These are phyloP conservation scores for Mycena vitilis DNA, from an alignment of 768 basidiomycete genomes.

Conservation along the genomic window DNA sequence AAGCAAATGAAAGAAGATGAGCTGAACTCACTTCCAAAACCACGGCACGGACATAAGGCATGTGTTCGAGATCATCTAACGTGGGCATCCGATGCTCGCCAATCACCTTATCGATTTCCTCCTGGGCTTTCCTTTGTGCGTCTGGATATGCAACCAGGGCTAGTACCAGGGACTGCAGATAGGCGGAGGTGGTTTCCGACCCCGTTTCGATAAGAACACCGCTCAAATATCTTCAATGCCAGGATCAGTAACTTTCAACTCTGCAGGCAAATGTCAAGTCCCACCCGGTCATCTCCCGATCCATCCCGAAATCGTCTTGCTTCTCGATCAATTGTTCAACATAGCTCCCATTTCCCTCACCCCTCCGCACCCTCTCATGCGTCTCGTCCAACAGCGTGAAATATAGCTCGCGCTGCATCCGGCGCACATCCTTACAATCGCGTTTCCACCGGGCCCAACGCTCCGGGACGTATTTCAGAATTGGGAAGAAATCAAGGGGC, in stretches of 20 bases:
- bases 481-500: slow-evolving; percentile 49
- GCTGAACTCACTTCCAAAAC: slow-evolving; percentile 35
- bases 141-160: slow-evolving; percentile 43
- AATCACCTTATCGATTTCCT: slow-evolving; percentile 43
- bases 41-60: slow-evolving; percentile 43
- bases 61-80: slow-evolving; percentile 35
- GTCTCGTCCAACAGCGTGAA: slow-evolving; percentile 42
- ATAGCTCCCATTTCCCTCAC: slow-evolving; percentile 44
- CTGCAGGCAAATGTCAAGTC: background rate
- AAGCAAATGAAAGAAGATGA: too few relatives aligned
- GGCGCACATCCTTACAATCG: slow-evolving; percentile 34
- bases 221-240: slow-evolving; percentile 41
- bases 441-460: slow-evolving; percentile 51
- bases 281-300: slow-evolving; percentile 22
- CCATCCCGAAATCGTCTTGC: slow-evolving; percentile 22
- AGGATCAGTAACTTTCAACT: background rate
- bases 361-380: slow-evolving; percentile 40
- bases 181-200: slow-evolving; percentile 45
- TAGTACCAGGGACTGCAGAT: slow-evolving; percentile 41
- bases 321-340: slow-evolving; percentile 46
- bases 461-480: slow-evolving; percentile 47
- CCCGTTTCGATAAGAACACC: slow-evolving; percentile 46
- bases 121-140: slow-evolving; percentile 40
- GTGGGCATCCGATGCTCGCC: slow-evolving; percentile 40
- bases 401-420: slow-evolving; percentile 44